These are phyloP conservation scores for Sideroxylon spinosum DNA, from an alignment of 179 eudicot genomes.

Conservation along the genomic window DNA sequence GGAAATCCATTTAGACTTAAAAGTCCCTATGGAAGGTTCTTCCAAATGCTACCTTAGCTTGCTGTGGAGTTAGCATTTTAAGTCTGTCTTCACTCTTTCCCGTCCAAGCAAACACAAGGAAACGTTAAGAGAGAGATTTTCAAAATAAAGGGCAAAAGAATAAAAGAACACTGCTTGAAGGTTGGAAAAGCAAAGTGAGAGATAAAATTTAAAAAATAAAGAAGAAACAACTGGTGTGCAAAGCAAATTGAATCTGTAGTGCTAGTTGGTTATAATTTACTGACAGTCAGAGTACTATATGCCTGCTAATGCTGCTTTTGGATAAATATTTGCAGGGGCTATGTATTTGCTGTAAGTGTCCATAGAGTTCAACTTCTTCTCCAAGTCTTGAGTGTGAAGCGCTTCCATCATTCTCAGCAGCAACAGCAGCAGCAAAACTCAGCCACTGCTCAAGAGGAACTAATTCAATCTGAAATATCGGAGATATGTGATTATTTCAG, in stretches of 20 bases:
- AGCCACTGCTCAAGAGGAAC: slow-evolving; percentile 61
- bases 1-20: too few relatives aligned
- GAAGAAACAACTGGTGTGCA: background rate
- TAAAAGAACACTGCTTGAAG: too few relatives aligned
- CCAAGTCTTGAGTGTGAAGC: slow-evolving; percentile 89
- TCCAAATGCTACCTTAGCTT: too few relatives aligned
- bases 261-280: background rate
- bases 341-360: slow-evolving; percentile 97
- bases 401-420: slow-evolving; percentile 76
- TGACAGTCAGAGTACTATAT: background rate
- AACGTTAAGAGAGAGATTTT: too few relatives aligned
- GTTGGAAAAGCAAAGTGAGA: background rate
- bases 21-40: too few relatives aligned
- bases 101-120: too few relatives aligned
- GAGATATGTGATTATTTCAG: slow-evolving; percentile 96
- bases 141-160: too few relatives aligned
- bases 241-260: background rate
- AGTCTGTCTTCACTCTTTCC: too few relatives aligned
- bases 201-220: background rate
- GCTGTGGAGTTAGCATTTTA: too few relatives aligned
- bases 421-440: slow-evolving; percentile 76
- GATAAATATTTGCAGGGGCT: slow-evolving; percentile 56
- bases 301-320: background rate
- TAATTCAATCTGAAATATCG: slow-evolving; percentile 75
- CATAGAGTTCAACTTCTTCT: slow-evolving; percentile 97